A percentile compares a stretch with the other conserved stretches of the same genome.
These are phyloP conservation scores for Sporothrix pseudoabietina DNA, from an alignment of 2,329 filamentous ascomycete genomes.

Conservation along the genomic window DNA sequence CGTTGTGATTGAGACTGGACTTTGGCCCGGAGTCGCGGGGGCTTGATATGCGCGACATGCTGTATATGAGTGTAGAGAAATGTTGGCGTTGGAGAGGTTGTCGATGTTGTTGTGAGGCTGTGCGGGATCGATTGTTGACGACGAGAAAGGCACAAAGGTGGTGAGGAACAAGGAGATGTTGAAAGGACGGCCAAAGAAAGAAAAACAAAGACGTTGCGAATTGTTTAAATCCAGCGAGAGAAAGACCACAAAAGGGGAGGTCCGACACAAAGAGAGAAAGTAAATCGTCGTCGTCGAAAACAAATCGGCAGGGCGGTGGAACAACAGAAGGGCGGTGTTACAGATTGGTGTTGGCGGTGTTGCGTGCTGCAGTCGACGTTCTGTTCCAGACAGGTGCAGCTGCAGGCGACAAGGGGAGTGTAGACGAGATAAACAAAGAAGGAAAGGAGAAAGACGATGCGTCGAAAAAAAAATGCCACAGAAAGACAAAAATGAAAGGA, in stretches of 20 bases:
- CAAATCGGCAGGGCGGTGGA: conserved; percentile 1
- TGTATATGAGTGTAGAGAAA: background rate
- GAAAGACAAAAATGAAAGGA: background rate
- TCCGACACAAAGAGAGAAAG: conserved; percentile 1
- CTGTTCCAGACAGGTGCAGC: conserved; percentile 26
- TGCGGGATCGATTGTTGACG: background rate
- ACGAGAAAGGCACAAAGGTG: background rate
- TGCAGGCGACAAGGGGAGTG: conserved; percentile 10
- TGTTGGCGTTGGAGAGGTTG: background rate
- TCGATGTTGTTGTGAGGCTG: background rate
- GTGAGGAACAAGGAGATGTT: background rate
- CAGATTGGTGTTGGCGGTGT: conserved; percentile 17
- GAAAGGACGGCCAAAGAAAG: background rate
- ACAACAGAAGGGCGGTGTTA: conserved; percentile 21
- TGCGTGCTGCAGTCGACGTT: conserved; percentile 18
- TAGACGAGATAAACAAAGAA: conserved; percentile 10
- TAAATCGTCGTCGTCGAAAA: background rate
- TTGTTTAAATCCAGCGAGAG: background rate
- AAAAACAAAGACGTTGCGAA: background rate
- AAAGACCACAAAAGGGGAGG: background rate
- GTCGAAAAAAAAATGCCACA: background rate
- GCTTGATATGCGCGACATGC: conserved; percentile 28
- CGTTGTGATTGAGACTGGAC: conserved; percentile 47
- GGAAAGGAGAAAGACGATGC: background rate
- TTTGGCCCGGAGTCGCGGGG: conserved; percentile 25